Evolutionary conservation across 1,284 basidiomycete species (phyloP), one percentile per base, ranked within the genome.

Genomic region (Mycena sp.): DNA sequence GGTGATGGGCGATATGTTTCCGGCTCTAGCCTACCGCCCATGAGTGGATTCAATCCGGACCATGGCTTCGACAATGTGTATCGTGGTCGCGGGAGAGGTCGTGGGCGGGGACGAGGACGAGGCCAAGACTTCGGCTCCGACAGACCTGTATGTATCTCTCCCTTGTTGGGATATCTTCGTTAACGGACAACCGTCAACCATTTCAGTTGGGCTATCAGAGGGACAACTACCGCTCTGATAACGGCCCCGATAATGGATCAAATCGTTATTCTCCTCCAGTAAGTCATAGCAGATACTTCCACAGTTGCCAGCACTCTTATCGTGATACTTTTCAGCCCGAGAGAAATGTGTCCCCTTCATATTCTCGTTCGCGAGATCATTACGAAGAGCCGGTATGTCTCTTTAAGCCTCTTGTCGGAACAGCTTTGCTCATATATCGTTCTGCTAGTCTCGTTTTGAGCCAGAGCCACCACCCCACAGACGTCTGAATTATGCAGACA

Each of bases 251-350:
- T 52, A 23, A 19, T 35, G 57, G 35, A 19, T 5, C 62, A 30
- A 23, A 32, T 28, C 55, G 60, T 7, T 63, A 63, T 59, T 30
- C 44, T 46, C 60, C 59, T 10, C 59, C 64, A 6, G 64, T 66
- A 41, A 56, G 64, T 53, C 37, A n/a, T n/a, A n/a, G n/a, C n/a
- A n/a, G n/a, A n/a, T n/a, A n/a, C n/a, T n/a, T n/a, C n/a, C n/a
- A n/a, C n/a, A n/a, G n/a, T n/a, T n/a, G n/a, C n/a, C n/a, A n/a
- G n/a, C n/a, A 21, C 26, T 19, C 12, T 21, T 52, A 21, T 52
- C 26, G 10, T 10, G 30, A 29, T 38, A 10, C 16, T 45, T 44
- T 26, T 40, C 32, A 61, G 59, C 50, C 51, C 28, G 55, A 58
- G 30, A 32, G 57, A 59, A 55, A 59, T 45, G 52, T 41, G 3